Evolutionary conservation across 352 stramenopile genomes (phyloP), one percentile per base, ranked within the genome.

Genomic region (Phytopythium mirpurense): DNA sequence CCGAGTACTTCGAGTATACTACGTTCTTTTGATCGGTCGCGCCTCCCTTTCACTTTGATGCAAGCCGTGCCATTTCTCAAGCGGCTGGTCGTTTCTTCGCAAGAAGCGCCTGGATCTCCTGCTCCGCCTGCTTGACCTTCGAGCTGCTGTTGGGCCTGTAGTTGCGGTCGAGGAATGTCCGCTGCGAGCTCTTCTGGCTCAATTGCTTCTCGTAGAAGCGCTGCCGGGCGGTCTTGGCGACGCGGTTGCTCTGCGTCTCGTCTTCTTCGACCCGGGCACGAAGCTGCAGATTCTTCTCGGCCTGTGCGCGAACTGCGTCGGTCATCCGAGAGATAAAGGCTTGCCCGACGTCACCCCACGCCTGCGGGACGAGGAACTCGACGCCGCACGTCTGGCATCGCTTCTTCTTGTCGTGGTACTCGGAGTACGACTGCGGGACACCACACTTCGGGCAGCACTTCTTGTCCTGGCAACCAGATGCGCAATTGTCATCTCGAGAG

Each of bases 391-490:
- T 86, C 56, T 89, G 81, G 51, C 83, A 93, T 5, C 71, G 70
- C 52, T 93, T 93, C 65, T 92, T 93, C 65, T 93, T 93, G 68
- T 92, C 83, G 11, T 78, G 81, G n/a, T 71, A 84, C 52, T 93
- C 83, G 1, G 83, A 83, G 49, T 90, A 93, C 21, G 81, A 90
- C 56, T 93, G 83, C 14, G 72, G 53, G 45, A 79, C 62, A 3
- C 65, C 56, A 50, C 83, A 93, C 36, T 76, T 86, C 3, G 81
- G 83, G 27, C 83, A 93, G 3, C 68, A 67, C 41, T 91, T 91
- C 47, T 92, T 93, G 65, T 87, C 81, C 83, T 91, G 48, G 40
- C 41, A 10, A 42, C 1, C 27, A 48, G 29, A 32, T 32, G 29
- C 5, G 29, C 29, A 5, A 32, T 5, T 32, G 29, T 9, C 29